Evolutionary conservation across 2,329 filamentous ascomycete species (phyloP).

Genomic region (Onygenales sp.): DNA sequence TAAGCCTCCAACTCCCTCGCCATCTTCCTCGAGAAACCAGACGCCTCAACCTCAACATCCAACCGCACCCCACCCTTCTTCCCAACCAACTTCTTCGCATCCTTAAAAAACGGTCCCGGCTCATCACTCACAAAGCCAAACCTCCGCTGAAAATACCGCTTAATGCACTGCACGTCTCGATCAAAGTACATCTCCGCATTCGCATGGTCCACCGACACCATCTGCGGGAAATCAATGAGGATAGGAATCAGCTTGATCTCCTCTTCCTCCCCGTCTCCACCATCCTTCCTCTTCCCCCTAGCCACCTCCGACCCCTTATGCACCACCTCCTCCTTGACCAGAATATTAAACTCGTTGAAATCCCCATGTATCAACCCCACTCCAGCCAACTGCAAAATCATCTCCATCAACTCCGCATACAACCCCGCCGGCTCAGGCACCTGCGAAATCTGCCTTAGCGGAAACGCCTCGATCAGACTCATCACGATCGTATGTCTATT

Average conservation of each 20-base stretch:
- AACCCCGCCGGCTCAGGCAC: constrained; percentile 77
- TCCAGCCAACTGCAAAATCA: constrained; percentile 74
- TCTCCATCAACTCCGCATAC: constrained; percentile 81
- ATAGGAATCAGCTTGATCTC: constrained; percentile 60
- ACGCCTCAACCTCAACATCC: constrained; percentile 83
- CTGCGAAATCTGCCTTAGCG: constrained; percentile 74
- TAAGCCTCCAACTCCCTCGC: constrained; percentile 86
- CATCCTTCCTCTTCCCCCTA: constrained; percentile 26
- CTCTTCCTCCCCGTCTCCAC: constrained; percentile 17
- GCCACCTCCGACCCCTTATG: constrained; percentile 26
- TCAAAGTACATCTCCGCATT: constrained; percentile 98
- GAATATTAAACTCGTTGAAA: constrained; percentile 98
- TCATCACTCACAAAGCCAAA: constrained; percentile 80
- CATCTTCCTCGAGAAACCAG: constrained; percentile 95
- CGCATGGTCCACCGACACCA: constrained; percentile 86
- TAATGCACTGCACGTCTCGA: constrained; percentile 89
- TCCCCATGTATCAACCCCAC: constrained; percentile 93
- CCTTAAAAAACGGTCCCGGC: constrained; percentile 74
- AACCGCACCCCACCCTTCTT: constrained; percentile 59
- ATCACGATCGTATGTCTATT: constrained; percentile 95
- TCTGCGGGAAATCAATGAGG: constrained; percentile 96
- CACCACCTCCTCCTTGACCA: constrained; percentile 66
- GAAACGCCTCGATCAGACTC: constrained; percentile 85
- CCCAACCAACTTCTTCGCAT: constrained; percentile 66
- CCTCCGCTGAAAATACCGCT: constrained; percentile 80